Conservation (phyloP, 2,329 filamentous ascomycete genomes). For the Cryphonectria carpinicola region DNA sequence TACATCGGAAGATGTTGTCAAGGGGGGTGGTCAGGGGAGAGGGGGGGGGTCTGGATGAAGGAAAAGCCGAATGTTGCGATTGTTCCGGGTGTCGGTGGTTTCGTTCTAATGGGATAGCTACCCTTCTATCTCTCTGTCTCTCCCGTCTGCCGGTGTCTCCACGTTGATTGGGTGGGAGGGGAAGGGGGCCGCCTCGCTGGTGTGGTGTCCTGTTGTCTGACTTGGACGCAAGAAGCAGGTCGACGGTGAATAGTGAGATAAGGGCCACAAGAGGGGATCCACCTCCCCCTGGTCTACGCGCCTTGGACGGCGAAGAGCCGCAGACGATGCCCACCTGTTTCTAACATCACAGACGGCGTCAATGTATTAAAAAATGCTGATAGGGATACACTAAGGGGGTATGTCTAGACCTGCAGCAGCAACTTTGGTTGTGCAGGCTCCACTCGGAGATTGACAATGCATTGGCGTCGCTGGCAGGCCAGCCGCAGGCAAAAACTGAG, state of each 20-base stretch:
- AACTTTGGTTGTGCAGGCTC: not conserved
- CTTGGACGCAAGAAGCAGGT: slow-evolving; percentile 20
- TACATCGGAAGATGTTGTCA: slow-evolving; percentile 7
- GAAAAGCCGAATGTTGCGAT: slow-evolving; percentile 21
- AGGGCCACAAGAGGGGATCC: not conserved
- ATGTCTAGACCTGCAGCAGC: not conserved
- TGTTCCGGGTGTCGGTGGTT: slow-evolving; percentile 18
- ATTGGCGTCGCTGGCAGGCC: slow-evolving; percentile 1
- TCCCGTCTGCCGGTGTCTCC: not conserved
- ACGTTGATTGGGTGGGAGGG: not conserved
- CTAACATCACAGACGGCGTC: not conserved
- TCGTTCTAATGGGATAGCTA: not conserved
- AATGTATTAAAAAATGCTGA: not conserved
- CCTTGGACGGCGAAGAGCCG: slow-evolving; percentile 5
- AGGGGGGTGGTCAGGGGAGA: not conserved
- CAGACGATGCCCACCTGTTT: not conserved
- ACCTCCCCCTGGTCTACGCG: not conserved
- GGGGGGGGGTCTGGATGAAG: slow-evolving; percentile 21
- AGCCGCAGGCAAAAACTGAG: not conserved
- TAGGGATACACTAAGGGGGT: slow-evolving; percentile 1
- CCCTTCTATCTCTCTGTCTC: too few relatives aligned
- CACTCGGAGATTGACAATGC: slow-evolving; percentile 7
- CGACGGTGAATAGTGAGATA: not conserved
- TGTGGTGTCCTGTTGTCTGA: not conserved
- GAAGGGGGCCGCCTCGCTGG: not conserved